Evolutionary conservation across 2,329 filamentous ascomycete species (phyloP).

Genomic region (Pseudogymnoascus sp.): DNA sequence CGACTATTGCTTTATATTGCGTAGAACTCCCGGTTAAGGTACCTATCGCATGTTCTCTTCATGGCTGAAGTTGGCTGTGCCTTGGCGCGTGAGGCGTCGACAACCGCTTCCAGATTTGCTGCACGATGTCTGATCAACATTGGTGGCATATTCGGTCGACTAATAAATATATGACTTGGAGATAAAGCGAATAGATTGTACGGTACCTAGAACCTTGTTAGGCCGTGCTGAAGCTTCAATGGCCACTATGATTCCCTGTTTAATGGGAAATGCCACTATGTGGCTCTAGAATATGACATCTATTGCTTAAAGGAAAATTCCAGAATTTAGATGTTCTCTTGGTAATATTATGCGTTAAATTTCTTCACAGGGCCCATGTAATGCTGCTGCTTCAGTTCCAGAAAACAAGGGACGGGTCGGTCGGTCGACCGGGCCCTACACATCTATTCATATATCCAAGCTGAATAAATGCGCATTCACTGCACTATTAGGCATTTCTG

Average conservation of each 20-base stretch:
- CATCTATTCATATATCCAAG: not conserved
- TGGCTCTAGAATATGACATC: not conserved
- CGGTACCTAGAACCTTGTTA: not conserved
- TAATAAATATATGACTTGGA: not conserved
- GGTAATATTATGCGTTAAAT: not conserved
- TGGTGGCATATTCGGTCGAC: not conserved
- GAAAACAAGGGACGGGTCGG: not conserved
- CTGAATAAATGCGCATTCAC: constrained; percentile 47
- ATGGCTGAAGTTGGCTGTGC: not conserved
- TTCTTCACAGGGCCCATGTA: not conserved
- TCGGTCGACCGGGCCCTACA: not conserved
- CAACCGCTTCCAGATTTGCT: not conserved
- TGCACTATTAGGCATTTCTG: constrained; percentile 47
- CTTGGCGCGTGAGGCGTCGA: not conserved
- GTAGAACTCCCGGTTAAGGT: not conserved
- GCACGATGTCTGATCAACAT: not conserved
- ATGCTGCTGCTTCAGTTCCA: not conserved
- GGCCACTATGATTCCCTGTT: not conserved
- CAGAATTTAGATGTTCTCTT: not conserved
- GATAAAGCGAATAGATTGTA: not conserved
- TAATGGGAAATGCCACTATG: not conserved
- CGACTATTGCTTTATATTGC: not conserved
- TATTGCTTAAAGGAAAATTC: not conserved
- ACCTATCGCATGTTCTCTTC: not conserved
- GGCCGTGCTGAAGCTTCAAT: not conserved